Percentiles rank a stretch among this genome's conserved stretches.
Evolutionary conservation across 129 eudicot species (phyloP).

Genomic region (Flaveria ramosissima): DNA sequence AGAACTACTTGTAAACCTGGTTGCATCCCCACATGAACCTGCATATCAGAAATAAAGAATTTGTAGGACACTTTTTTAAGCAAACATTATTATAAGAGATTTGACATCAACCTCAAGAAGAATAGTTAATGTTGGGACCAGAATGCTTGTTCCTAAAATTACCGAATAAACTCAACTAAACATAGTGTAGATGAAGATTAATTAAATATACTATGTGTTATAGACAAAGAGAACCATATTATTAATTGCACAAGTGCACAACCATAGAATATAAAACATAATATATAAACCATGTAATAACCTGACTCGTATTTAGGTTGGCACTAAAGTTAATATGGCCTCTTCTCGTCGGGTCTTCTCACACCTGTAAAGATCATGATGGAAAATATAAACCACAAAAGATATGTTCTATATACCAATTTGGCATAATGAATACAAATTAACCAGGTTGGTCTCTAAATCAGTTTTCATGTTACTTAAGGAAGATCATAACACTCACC

Average conservation of each 20-base stretch:
- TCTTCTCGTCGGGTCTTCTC: constrained; percentile 83
- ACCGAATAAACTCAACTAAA: constrained; percentile 42
- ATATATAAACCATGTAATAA: too few relatives aligned
- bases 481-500: constrained; percentile 63
- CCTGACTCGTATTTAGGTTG: constrained; percentile 8
- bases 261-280: too few relatives aligned
- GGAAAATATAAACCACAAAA: neutral
- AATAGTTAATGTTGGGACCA: constrained; percentile 80
- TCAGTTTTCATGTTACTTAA: neutral
- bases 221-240: too few relatives aligned
- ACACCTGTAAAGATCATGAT: constrained; percentile 45
- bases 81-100: neutral
- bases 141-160: constrained; percentile 70
- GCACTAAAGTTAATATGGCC: constrained; percentile 78
- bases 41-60: too few relatives aligned
- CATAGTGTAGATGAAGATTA: neutral
- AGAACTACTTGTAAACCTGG: constrained; percentile 79
- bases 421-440: neutral
- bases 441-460: neutral
- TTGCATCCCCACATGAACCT: constrained; percentile 71
- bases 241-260: neutral
- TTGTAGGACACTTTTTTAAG: too few relatives aligned
- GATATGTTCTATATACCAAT: neutral
- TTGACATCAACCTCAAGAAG: constrained; percentile 59
- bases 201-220: neutral